phyloP scores from a whole-genome alignment of 805 yeast species.

The Dipodascopsis uninucleata region DNA sequence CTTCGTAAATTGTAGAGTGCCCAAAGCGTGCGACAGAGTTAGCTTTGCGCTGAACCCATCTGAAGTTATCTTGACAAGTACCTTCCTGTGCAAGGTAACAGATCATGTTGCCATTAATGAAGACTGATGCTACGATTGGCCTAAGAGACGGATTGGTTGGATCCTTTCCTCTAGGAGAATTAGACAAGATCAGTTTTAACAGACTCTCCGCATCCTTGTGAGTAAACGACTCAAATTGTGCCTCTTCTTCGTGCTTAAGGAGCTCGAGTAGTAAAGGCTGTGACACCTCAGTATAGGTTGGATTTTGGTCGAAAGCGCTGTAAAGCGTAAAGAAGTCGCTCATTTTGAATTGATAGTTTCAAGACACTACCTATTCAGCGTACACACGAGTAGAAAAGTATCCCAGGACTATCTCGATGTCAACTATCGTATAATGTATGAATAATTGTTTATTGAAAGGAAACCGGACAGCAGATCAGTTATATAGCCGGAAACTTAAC shows the following conservation, averaged over 20 bases:
- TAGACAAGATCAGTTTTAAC: conserved; percentile 12
- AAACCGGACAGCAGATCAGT: too few species aligned
- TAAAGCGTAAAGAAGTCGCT: conserved; percentile 8
- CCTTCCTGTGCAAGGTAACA: conserved; percentile 24
- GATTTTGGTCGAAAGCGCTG: conserved; percentile 2
- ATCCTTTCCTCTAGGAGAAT: conserved; percentile 14
- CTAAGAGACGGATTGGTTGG: conserved; percentile 7
- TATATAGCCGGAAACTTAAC: too few species aligned
- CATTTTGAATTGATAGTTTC: too few species aligned
- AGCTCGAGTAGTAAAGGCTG: conserved; percentile 4
- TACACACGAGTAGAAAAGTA: too few species aligned
- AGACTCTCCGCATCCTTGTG: conserved; percentile 17
- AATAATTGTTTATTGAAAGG: too few species aligned
- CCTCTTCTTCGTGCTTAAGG: conserved; percentile 13
- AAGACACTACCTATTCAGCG: too few species aligned
- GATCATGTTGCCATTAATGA: conserved; percentile 16
- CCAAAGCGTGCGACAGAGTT: conserved; percentile 25
- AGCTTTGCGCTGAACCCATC: conserved; percentile 23
- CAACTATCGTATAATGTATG: too few species aligned
- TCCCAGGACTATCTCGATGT: too few species aligned
- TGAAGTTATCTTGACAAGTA: conserved; percentile 20
- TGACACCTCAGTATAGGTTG: conserved; percentile 2
- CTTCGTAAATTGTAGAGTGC: conserved; percentile 14
- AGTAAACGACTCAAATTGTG: conserved; percentile 13
- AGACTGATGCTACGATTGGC: conserved; percentile 21